These are phyloP conservation scores for Malania oleifera DNA, from an alignment of 164 flowering plant genomes.

Conservation along the genomic window DNA sequence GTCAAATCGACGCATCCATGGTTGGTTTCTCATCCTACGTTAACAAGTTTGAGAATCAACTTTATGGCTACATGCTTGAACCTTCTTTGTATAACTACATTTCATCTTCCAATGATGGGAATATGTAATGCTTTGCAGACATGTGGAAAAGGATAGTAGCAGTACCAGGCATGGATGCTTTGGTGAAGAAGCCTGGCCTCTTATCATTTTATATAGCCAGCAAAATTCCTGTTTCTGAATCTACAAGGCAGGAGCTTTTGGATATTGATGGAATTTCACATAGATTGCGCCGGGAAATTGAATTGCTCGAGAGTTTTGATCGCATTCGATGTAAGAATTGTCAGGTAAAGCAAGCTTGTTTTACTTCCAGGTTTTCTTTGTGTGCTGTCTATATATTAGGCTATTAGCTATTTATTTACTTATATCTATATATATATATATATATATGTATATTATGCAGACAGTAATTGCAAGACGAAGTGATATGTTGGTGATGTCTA, in stretches of 20 bases:
- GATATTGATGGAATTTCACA: slow-evolving; percentile 86
- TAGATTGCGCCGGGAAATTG: slow-evolving; percentile 81
- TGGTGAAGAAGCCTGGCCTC: slow-evolving; percentile 69
- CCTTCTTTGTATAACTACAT: not conserved
- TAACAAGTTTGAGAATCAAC: too few species aligned
- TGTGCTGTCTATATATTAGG: too few species aligned
- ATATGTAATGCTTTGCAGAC: slow-evolving; percentile 43
- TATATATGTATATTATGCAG: slow-evolving; percentile 30
- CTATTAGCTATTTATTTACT: too few species aligned
- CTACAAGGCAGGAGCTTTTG: slow-evolving; percentile 78
- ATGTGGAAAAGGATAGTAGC: slow-evolving; percentile 84
- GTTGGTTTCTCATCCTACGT: too few species aligned
- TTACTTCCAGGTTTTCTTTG: not conserved
- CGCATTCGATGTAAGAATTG: slow-evolving; percentile 73
- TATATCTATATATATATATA: not conserved
- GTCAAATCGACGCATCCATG: too few species aligned
- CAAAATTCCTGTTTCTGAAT: slow-evolving; percentile 82
- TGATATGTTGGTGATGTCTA: slow-evolving; percentile 87
- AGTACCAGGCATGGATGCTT: slow-evolving; percentile 59
- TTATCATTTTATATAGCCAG: slow-evolving; percentile 84
- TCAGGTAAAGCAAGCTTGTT: slow-evolving; percentile 38
- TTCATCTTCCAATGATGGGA: not conserved
- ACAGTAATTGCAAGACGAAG: slow-evolving; percentile 72
- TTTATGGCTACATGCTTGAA: not conserved
- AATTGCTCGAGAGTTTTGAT: slow-evolving; percentile 75